Evolutionary conservation across 306 rosid genomes (phyloP).

Genomic region (Rosa multiflora): DNA sequence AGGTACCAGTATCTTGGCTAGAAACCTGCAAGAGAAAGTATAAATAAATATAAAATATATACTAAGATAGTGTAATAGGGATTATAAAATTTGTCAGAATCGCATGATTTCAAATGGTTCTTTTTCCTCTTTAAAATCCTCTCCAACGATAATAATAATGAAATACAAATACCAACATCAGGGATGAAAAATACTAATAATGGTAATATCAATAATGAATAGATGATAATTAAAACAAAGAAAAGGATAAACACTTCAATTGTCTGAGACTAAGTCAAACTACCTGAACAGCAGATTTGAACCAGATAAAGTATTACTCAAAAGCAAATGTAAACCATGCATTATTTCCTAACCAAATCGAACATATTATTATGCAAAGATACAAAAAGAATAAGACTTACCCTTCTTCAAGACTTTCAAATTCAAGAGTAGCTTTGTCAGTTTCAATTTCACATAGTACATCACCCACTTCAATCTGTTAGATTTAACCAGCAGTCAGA

Average conservation of each 20-base stretch:
- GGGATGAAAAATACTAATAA: neutral
- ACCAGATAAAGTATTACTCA: constrained; percentile 13
- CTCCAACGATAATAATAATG: neutral
- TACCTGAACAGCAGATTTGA: neutral
- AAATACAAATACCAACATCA: neutral
- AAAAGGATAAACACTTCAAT: neutral
- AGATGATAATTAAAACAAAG: neutral
- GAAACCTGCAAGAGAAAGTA: constrained; percentile 48
- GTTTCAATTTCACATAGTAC: constrained; percentile 94
- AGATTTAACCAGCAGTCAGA: constrained; percentile 31
- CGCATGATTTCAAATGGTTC: constrained; percentile 13
- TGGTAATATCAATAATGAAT: neutral
- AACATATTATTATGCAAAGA: neutral
- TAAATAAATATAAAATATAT: neutral
- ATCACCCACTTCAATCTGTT: constrained; percentile 93
- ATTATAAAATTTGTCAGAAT: constrained; percentile 28
- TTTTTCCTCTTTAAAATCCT: constrained; percentile 1
- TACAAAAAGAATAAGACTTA: constrained; percentile 32
- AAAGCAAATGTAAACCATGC: constrained; percentile 3
- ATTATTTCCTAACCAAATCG: neutral
- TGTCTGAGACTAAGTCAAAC: constrained; percentile 3
- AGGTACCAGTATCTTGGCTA: constrained; percentile 91
- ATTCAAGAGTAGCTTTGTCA: constrained; percentile 94
- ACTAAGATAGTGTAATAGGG: neutral
- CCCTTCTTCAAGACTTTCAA: constrained; percentile 99